Base-by-base conservation (phyloP, 371 early-diverging fungal species). In the Actinomortierella wolfii region DNA sequence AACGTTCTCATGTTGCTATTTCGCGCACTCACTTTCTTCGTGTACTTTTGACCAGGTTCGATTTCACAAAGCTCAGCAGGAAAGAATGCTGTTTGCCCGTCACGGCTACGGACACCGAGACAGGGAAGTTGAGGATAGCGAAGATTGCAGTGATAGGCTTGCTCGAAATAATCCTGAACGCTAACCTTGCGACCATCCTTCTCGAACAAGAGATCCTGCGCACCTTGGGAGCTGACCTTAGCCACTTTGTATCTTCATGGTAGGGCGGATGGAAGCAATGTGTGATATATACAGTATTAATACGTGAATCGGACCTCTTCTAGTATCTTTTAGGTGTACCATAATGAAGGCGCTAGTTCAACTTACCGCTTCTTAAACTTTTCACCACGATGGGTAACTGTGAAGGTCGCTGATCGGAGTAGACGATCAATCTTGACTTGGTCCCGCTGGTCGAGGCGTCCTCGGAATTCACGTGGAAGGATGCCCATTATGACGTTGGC, bases 51-150 rank as follows among this genome's bases (percentile, higher is more conserved):
- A 56, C 90, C 90, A 23, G 80, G 76, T 18, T 79, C 80, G 29
- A 93, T 71, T 42, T 81, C 81, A 76, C 93, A 92, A 34, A 90
- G 79, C 64, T 93, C 94, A 51, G 88, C 75, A 15, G 94, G 94
- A 54, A 93, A 77, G 59, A 77, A 80, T 21, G 76, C 58, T 51
- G 28, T 69, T 76, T 83, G n/a, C 61, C 81, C 45, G 5, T 66
- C 60, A 1, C 51, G 49, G 13, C 52, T 63, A 45, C 61, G 56
- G 56, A 88, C 88, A 21, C 85, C 82, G 11, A 93, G 57, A 56
- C 93, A 92, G 2, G 93, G 92, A 28, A 93, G 61, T 59, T 79
- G 73, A 3, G 92, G 89, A 64, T 81, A 90, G 49, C 65, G 67
- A 15, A 93, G 78, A 6, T 50, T 61, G 23, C 79, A 56, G 56